These are phyloP conservation scores for Pichia membranifaciens DNA, from an alignment of 805 yeast species.

Conservation along the genomic window DNA sequence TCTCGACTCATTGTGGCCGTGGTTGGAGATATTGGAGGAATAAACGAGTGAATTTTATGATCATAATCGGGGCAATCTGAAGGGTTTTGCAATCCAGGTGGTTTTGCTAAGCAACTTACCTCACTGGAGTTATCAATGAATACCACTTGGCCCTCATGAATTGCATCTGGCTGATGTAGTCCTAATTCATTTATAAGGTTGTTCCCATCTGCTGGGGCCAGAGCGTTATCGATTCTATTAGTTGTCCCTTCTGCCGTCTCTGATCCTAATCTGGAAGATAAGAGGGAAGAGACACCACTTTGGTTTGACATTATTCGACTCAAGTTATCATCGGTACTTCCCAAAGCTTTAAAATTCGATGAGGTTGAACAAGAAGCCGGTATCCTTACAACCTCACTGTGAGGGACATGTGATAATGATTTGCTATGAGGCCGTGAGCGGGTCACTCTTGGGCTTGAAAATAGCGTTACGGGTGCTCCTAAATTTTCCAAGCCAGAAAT, in stretches of 20 bases:
- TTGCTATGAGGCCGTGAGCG: conserved; percentile 32
- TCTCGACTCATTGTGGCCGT: neutral
- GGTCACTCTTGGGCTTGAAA: conserved; percentile 4
- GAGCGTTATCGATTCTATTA: neutral
- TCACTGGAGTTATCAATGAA: neutral
- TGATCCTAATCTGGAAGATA: conserved; percentile 1
- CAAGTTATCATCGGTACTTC: conserved; percentile 18
- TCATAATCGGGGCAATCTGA: neutral
- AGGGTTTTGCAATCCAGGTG: neutral
- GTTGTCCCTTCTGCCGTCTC: neutral
- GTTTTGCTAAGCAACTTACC: neutral
- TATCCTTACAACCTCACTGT: conserved; percentile 35
- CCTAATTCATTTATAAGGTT: conserved; percentile 5
- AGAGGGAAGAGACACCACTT: conserved; percentile 4
- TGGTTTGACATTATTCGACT: conserved; percentile 10
- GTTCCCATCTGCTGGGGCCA: neutral
- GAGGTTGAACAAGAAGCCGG: conserved; percentile 8
- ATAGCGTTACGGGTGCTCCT: conserved; percentile 3
- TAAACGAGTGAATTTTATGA: neutral
- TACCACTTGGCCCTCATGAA: neutral
- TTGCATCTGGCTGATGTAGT: neutral
- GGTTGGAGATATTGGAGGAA: conserved; percentile 5
- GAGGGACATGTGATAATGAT: conserved; percentile 42
- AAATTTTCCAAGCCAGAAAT: neutral
- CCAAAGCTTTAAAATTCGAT: conserved; percentile 8